Conservation (phyloP, 1,284 basidiomycete genomes). For the Vanrija sp. region DNA sequence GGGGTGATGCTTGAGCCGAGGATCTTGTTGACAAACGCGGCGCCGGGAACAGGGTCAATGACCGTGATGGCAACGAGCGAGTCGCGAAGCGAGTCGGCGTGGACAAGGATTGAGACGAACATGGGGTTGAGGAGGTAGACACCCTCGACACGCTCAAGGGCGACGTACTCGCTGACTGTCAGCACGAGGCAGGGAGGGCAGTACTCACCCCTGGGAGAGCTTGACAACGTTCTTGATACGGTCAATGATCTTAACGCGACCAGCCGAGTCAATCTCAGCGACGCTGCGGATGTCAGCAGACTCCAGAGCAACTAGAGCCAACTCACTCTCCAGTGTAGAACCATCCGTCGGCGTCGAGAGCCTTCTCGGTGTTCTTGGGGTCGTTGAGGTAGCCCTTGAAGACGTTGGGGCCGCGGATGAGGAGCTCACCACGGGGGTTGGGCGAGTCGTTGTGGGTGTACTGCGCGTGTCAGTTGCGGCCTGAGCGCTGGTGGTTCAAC, state of each 20-base stretch:
- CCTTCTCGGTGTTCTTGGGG: constrained; percentile 54
- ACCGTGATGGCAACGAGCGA: constrained; percentile 73
- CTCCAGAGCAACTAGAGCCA: background rate
- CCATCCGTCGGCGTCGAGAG: constrained; percentile 69
- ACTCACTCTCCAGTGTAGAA: constrained; percentile 75
- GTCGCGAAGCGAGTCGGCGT: constrained; percentile 79
- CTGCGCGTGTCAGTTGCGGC: constrained; percentile 9
- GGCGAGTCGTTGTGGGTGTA: constrained; percentile 86
- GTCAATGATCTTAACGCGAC: constrained; percentile 86
- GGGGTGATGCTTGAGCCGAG: constrained; percentile 56
- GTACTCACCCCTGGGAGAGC: constrained; percentile 66
- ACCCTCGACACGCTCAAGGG: constrained; percentile 90
- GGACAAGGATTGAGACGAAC: constrained; percentile 71
- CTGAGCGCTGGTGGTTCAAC: background rate
- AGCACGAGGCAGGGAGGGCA: too few species aligned
- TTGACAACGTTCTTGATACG: constrained; percentile 98
- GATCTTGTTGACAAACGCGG: constrained; percentile 58
- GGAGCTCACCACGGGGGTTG: constrained; percentile 83
- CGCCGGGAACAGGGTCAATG: constrained; percentile 39
- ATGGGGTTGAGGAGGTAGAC: constrained; percentile 67
- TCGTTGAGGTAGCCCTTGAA: constrained; percentile 59
- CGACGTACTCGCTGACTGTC: constrained; percentile 71
- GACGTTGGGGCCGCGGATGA: constrained; percentile 63
- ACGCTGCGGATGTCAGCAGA: constrained; percentile 47
- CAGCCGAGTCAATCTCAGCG: constrained; percentile 69